These are phyloP conservation scores for Phyllosticta citriasiana DNA, from an alignment of 2,329 filamentous ascomycete species.

Conservation along the genomic window DNA sequence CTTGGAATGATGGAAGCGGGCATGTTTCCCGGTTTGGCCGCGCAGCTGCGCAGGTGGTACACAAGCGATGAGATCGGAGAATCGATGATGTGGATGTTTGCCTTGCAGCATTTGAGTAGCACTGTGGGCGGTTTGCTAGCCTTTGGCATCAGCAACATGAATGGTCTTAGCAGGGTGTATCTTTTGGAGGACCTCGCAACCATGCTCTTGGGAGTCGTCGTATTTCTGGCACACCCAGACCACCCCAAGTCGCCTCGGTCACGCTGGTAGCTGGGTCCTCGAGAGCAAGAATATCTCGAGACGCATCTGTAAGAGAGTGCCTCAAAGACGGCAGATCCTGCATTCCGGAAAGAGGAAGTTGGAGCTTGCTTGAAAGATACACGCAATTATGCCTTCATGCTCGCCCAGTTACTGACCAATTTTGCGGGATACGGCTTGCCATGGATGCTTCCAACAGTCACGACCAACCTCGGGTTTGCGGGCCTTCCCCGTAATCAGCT, in stretches of 20 bases:
- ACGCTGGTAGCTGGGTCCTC: slow-evolving; percentile 26
- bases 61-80: slow-evolving; percentile 29
- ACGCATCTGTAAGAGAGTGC: slow-evolving; percentile 30
- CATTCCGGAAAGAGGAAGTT: slow-evolving; percentile 28
- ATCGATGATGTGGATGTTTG: slow-evolving; percentile 27
- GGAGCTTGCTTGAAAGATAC: slow-evolving; percentile 25
- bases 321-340: slow-evolving; percentile 27
- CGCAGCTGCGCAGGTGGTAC: slow-evolving; percentile 28
- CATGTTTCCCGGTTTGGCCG: slow-evolving; percentile 22
- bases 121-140: slow-evolving; percentile 23
- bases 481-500: slow-evolving; percentile 35
- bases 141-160: slow-evolving; percentile 17
- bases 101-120: slow-evolving; percentile 23
- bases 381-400: slow-evolving; percentile 29
- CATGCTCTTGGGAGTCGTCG: slow-evolving; percentile 29
- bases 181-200: slow-evolving; percentile 36
- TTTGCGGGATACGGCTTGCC: slow-evolving; percentile 33
- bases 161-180: slow-evolving; percentile 28
- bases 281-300: slow-evolving; percentile 34
- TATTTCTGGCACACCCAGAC: slow-evolving; percentile 34
- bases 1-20: slow-evolving; percentile 20
- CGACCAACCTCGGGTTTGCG: slow-evolving; percentile 34
- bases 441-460: slow-evolving; percentile 35
- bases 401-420: slow-evolving; percentile 30
- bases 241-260: slow-evolving; percentile 34